These are phyloP conservation scores for Pseudozyma flocculosa DNA, from an alignment of 1,284 basidiomycete species.

Conservation along the genomic window DNA sequence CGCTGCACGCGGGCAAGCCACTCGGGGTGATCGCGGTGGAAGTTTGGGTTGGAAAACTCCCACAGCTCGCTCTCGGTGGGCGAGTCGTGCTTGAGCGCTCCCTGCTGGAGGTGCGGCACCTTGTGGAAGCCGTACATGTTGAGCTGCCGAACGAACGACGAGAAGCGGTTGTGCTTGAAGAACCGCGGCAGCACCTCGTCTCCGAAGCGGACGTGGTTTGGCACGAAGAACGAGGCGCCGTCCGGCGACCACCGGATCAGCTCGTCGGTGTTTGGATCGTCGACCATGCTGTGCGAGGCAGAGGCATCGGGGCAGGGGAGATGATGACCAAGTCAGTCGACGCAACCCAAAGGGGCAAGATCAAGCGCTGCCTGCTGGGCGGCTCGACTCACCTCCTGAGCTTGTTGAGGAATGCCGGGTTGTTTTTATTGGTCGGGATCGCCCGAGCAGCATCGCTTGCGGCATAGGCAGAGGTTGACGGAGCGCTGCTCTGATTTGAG, in stretches of 20 bases:
- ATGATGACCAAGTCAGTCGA: constrained; percentile 9
- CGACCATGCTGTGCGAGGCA: constrained; percentile 73
- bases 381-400: constrained; percentile 73
- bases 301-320: constrained; percentile 6
- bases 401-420: constrained; percentile 89
- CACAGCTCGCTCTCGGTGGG: constrained; percentile 76
- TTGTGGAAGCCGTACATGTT: constrained; percentile 68
- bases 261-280: constrained; percentile 76
- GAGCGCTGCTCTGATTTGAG: neutral
- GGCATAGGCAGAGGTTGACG: constrained; percentile 3
- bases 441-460: constrained; percentile 17
- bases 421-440: constrained; percentile 48
- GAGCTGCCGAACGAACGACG: constrained; percentile 81
- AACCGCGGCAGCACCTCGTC: constrained; percentile 65
- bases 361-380: neutral
- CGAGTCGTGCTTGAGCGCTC: constrained; percentile 67
- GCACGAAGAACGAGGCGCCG: constrained; percentile 88
- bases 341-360: neutral
- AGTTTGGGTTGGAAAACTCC: constrained; percentile 90
- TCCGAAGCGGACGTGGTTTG: constrained; percentile 88
- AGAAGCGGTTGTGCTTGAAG: constrained; percentile 68
- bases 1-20: constrained; percentile 84
- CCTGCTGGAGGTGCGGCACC: constrained; percentile 84
- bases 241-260: constrained; percentile 86
- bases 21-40: constrained; percentile 84